Evolutionary conservation across 371 early-diverging fungal genomes (phyloP).

Genomic region (Mortierella sp.): DNA sequence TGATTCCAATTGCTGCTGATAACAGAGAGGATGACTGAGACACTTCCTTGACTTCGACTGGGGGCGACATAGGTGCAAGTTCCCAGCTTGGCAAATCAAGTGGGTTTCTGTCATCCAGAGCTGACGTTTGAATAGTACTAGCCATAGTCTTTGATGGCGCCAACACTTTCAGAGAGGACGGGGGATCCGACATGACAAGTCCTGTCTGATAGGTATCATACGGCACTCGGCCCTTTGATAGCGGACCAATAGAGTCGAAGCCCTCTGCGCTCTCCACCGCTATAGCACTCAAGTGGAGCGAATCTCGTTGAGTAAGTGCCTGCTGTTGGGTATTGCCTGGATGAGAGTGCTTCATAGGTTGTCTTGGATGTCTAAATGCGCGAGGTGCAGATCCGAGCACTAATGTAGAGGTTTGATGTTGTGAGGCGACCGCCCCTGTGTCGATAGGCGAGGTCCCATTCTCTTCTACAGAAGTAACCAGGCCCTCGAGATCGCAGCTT

Average conservation of each 20-base stretch:
- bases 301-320: too few species aligned
- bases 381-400: neutral
- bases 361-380: neutral
- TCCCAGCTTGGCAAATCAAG: constrained; percentile 40
- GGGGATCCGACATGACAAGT: constrained; percentile 21
- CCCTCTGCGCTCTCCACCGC: too few species aligned
- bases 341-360: neutral
- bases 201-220: constrained; percentile 29
- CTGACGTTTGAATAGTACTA: neutral
- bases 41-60: constrained; percentile 29
- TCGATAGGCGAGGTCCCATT: constrained; percentile 12
- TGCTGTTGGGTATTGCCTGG: too few species aligned
- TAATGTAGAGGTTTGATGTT: neutral
- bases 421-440: constrained; percentile 6
- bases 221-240: constrained; percentile 23
- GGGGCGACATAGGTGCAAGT: constrained; percentile 40
- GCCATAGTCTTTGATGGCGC: too few species aligned
- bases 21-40: neutral
- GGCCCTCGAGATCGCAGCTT: constrained; percentile 19
- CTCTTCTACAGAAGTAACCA: too few species aligned
- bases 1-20: neutral
- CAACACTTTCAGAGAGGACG: neutral
- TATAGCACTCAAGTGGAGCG: too few species aligned
- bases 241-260: constrained; percentile 1
- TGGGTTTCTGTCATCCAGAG: constrained; percentile 7